Conservation (phyloP, 2,329 filamentous ascomycete species). For the Xylariaceae sp. region DNA sequence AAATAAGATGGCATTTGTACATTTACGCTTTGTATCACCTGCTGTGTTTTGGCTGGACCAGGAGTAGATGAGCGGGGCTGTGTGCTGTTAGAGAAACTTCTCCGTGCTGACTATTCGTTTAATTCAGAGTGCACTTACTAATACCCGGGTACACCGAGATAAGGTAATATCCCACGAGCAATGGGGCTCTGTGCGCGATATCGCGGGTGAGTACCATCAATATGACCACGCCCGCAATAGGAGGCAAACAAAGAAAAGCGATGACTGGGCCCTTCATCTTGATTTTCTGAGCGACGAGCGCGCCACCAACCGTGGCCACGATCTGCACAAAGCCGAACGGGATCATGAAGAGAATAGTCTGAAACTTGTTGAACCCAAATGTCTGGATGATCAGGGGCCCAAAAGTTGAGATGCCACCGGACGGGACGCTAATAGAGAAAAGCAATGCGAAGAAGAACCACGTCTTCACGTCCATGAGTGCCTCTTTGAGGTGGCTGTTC, state of each 20-base stretch:
- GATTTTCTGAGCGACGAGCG: constrained; percentile 53
- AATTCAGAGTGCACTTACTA: constrained; percentile 41
- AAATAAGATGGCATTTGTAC: background rate
- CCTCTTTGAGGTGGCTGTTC: constrained; percentile 43
- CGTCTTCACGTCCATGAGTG: constrained; percentile 41
- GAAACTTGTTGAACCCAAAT: constrained; percentile 46
- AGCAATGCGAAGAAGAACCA: constrained; percentile 38
- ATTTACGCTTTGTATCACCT: background rate
- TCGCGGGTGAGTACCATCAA: constrained; percentile 35
- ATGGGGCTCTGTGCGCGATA: constrained; percentile 39
- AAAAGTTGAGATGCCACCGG: constrained; percentile 47
- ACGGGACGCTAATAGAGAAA: constrained; percentile 32
- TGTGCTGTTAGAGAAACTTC: background rate
- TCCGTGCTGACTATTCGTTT: too few relatives aligned
- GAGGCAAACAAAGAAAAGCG: constrained; percentile 34
- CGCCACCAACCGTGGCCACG: constrained; percentile 58
- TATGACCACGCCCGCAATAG: constrained; percentile 38
- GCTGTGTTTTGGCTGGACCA: background rate
- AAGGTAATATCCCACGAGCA: constrained; percentile 46
- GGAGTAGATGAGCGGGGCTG: background rate
- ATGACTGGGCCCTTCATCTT: constrained; percentile 60
- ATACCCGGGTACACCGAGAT: constrained; percentile 65
- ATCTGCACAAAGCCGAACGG: constrained; percentile 49
- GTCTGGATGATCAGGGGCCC: constrained; percentile 47
- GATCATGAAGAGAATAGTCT: constrained; percentile 49